phyloP scores from a whole-genome alignment of 441 rosid genomes.

The Pelargonium citronellum region DNA sequence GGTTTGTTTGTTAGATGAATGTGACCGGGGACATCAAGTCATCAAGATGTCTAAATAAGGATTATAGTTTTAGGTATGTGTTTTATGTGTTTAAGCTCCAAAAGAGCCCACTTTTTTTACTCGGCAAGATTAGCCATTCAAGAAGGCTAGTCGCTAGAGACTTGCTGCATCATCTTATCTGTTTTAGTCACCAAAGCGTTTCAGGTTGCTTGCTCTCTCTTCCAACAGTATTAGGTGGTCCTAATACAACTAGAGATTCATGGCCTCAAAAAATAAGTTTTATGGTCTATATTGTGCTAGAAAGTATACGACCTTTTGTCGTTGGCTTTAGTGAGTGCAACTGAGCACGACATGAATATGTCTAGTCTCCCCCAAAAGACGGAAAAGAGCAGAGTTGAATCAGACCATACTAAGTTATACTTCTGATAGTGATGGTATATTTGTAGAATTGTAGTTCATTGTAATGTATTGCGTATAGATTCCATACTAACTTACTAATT shows the following conservation, averaged over 20 bases:
- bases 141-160: not conserved
- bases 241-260: not conserved
- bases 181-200: not conserved
- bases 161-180: conserved; percentile 11
- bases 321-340: not conserved
- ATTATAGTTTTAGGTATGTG: not conserved
- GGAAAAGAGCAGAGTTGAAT: not conserved
- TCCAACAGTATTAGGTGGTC: conserved; percentile 4
- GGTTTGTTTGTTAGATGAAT: not conserved
- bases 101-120: conserved; percentile 4
- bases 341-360: not conserved
- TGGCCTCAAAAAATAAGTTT: conserved; percentile 2
- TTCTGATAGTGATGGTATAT: not conserved
- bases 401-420: not conserved
- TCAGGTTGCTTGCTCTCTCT: not conserved
- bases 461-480: not conserved
- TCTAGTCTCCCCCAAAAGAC: not conserved
- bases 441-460: not conserved
- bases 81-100: not conserved
- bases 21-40: not conserved
- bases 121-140: not conserved
- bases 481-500: not conserved
- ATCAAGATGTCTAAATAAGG: not conserved
- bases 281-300: conserved; percentile 4
- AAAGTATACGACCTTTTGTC: not conserved